phyloP scores from a whole-genome alignment of 352 stramenopile species.

The Globisporangium carolinianum region DNA sequence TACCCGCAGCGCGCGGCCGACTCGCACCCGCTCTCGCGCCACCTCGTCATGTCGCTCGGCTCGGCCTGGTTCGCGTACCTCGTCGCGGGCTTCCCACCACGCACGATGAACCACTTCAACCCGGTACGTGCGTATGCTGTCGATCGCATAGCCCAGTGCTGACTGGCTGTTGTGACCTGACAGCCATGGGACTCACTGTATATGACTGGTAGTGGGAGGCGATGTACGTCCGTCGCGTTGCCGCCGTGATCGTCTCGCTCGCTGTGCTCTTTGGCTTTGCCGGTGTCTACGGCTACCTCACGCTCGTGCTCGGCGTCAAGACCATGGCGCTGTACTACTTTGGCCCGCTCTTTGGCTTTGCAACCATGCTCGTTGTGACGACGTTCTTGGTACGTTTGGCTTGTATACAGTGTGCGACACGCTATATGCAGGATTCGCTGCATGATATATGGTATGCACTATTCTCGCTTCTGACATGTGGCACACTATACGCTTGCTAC shows the following conservation, averaged over 20 bases:
- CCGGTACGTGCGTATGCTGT: conserved; percentile 38
- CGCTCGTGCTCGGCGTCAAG: conserved; percentile 36
- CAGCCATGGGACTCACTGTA: background rate
- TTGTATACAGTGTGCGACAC: background rate
- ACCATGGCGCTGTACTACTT: conserved; percentile 79
- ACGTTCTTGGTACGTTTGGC: conserved; percentile 52
- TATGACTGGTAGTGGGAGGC: conserved; percentile 38
- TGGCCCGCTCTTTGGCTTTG: conserved; percentile 66
- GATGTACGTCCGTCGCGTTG: conserved; percentile 55
- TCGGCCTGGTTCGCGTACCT: conserved; percentile 71
- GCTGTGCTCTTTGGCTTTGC: conserved; percentile 31
- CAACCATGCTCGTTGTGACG: conserved; percentile 74
- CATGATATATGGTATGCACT: too few relatives aligned
- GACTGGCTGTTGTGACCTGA: background rate
- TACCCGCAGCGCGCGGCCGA: conserved; percentile 64
- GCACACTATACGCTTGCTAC: too few relatives aligned
- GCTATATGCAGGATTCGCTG: too few relatives aligned
- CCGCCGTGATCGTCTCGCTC: conserved; percentile 59
- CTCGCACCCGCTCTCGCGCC: conserved; percentile 40
- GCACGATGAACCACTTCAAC: conserved; percentile 77
- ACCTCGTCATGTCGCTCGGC: conserved; percentile 38
- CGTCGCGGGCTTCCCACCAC: conserved; percentile 61
- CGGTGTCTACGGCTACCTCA: conserved; percentile 30
- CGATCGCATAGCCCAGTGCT: background rate
- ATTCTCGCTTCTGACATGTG: too few relatives aligned